These are phyloP conservation scores for Dothistroma septosporum DNA, from an alignment of 2,329 filamentous ascomycete species.

Conservation along the genomic window DNA sequence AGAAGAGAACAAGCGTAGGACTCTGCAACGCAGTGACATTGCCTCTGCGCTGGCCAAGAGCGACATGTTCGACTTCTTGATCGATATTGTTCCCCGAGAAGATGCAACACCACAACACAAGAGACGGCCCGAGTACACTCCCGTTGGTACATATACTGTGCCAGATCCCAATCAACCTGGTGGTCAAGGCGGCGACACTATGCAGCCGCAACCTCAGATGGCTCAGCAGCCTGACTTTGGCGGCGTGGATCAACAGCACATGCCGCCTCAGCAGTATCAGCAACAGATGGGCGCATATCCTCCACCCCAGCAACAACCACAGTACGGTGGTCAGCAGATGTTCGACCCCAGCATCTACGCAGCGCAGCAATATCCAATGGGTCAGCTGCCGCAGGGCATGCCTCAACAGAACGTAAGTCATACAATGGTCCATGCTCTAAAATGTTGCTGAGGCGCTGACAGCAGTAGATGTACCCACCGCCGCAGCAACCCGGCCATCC, in stretches of 20 bases:
- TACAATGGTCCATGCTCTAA: neutral
- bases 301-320: constrained; percentile 73
- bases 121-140: constrained; percentile 47
- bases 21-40: constrained; percentile 92
- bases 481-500: constrained; percentile 14
- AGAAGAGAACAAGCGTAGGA: constrained; percentile 96
- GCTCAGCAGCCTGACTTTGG: constrained; percentile 31
- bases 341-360: constrained; percentile 78
- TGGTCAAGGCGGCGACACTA: constrained; percentile 33
- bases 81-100: constrained; percentile 95
- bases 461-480: constrained; percentile 24
- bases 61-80: constrained; percentile 99
- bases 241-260: constrained; percentile 33
- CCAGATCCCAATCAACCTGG: constrained; percentile 51
- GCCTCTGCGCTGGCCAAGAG: constrained; percentile 93
- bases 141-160: constrained; percentile 42
- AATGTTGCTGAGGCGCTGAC: constrained; percentile 20
- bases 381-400: constrained; percentile 31
- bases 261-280: constrained; percentile 57
- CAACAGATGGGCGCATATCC: constrained; percentile 77
- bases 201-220: constrained; percentile 33
- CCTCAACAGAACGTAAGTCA: constrained; percentile 27
- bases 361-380: constrained; percentile 30
- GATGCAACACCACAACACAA: constrained; percentile 85
- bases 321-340: constrained; percentile 71